A percentile compares a stretch with the other conserved stretches of the same genome.
phyloP scores from a whole-genome alignment of 1,139 yeast species.

The Suhomyces bokatorum region DNA sequence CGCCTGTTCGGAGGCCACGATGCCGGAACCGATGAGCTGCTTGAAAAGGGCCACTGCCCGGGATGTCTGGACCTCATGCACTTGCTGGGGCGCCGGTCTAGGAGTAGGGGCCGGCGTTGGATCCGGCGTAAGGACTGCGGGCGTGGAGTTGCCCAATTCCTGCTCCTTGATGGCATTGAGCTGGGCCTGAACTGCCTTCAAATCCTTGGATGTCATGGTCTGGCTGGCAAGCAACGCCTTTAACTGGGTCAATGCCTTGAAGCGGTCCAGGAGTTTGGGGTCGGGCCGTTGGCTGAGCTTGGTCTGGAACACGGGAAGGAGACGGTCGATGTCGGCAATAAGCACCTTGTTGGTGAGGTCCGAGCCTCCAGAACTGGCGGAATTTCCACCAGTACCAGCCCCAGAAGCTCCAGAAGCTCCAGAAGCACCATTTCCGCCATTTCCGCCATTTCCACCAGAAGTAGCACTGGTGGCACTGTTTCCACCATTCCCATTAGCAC shows the following conservation, averaged over 20 bases:
- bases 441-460: too few relatives aligned
- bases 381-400: too few relatives aligned
- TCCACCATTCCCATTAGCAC: too few relatives aligned
- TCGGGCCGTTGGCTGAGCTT: constrained; percentile 34
- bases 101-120: constrained; percentile 10
- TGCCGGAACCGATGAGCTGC: constrained; percentile 37
- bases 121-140: constrained; percentile 16
- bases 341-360: constrained; percentile 29
- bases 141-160: constrained; percentile 23
- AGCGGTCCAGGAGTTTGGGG: constrained; percentile 36
- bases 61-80: neutral
- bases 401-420: too few relatives aligned
- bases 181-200: constrained; percentile 41
- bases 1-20: constrained; percentile 43
- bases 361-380: too few relatives aligned
- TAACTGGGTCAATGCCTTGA: constrained; percentile 47
- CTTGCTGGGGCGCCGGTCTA: constrained; percentile 13
- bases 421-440: too few relatives aligned
- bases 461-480: too few relatives aligned
- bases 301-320: constrained; percentile 39
- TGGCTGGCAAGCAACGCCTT: constrained; percentile 38
- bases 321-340: constrained; percentile 46
- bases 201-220: constrained; percentile 42
- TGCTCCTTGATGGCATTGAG: constrained; percentile 38
- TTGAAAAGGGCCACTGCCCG: constrained; percentile 26